Conservation (phyloP, 768 basidiomycete genomes). For the Mycena olivaceomarginata region DNA sequence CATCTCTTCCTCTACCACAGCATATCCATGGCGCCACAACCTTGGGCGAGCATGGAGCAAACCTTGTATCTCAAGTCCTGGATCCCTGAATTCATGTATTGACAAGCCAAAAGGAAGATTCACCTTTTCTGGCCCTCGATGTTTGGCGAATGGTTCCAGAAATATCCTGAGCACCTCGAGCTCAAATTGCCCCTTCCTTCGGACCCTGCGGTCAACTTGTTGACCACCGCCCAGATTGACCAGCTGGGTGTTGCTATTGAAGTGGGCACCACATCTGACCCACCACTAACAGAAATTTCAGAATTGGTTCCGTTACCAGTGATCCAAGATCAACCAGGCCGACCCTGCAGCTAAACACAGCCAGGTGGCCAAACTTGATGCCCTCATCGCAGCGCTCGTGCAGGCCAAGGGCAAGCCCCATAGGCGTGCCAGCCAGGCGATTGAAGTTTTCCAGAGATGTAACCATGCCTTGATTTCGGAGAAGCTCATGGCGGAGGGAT, state of each 20-base stretch:
- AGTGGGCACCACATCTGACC: not conserved
- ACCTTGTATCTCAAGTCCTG: not conserved
- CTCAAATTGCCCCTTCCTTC: slow-evolving; percentile 1
- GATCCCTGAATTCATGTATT: slow-evolving; percentile 9
- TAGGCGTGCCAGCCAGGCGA: slow-evolving; percentile 9
- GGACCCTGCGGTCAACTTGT: not conserved
- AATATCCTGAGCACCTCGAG: not conserved
- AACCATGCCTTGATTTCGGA: not conserved
- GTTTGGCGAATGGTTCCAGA: not conserved
- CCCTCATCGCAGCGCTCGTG: not conserved
- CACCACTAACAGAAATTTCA: not conserved
- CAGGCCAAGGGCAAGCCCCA: not conserved
- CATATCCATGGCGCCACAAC: not conserved
- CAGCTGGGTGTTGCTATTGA: not conserved
- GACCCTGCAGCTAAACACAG: not conserved
- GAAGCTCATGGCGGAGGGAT: not conserved
- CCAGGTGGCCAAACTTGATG: not conserved
- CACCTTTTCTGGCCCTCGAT: slow-evolving; percentile 27
- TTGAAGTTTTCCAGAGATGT: slow-evolving; percentile 26
- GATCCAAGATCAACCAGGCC: not conserved
- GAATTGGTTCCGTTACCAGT: slow-evolving; percentile 19
- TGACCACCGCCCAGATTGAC: not conserved
- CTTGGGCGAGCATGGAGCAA: not conserved
- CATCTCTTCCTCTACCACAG: not conserved
- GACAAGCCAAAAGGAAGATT: slow-evolving; percentile 15